A percentile compares a stretch with the other conserved stretches of the same genome.
Conservation (phyloP, 768 basidiomycete species). For the Chalciporus piperatus region DNA sequence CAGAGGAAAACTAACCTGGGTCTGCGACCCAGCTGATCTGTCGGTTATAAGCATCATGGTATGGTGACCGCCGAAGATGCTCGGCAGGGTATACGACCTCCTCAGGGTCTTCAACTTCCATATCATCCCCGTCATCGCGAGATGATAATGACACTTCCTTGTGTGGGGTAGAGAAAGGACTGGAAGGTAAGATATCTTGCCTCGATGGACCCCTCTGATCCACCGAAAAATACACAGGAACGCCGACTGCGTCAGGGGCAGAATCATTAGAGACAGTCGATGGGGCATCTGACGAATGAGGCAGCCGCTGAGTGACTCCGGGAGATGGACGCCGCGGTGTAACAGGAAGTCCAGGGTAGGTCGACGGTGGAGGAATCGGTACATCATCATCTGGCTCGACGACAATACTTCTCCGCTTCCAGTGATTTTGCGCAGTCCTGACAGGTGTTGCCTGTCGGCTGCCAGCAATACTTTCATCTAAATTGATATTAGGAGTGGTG, state of each 20-base stretch:
- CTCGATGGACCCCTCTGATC: conserved; percentile 46
- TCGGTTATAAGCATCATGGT: conserved; percentile 47
- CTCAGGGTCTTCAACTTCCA: conserved; percentile 42
- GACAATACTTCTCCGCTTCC: conserved; percentile 59
- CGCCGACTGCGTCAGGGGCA: conserved; percentile 38
- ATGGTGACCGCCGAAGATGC: conserved; percentile 49
- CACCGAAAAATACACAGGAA: conserved; percentile 48
- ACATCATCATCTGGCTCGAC: conserved; percentile 71
- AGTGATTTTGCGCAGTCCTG: conserved; percentile 36
- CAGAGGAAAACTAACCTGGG: conserved; percentile 48
- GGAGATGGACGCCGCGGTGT: conserved; percentile 41
- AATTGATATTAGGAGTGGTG: conserved; percentile 25
- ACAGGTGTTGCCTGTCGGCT: conserved; percentile 35
- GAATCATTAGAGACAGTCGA: conserved; percentile 47
- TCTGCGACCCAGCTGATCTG: conserved; percentile 78
- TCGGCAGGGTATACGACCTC: conserved; percentile 64
- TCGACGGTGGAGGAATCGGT: conserved; percentile 37
- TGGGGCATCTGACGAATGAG: conserved; percentile 53
- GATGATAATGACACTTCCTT: conserved; percentile 53
- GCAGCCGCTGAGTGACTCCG: conserved; percentile 34
- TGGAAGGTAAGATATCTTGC: conserved; percentile 61
- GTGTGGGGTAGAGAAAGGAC: conserved; percentile 70
- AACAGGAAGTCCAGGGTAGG: conserved; percentile 39
- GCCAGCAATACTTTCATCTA: conserved; percentile 28
- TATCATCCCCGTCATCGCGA: conserved; percentile 55